Evolutionary conservation across 129 eudicot species (phyloP).

Genomic region (Lactuca saligna): DNA sequence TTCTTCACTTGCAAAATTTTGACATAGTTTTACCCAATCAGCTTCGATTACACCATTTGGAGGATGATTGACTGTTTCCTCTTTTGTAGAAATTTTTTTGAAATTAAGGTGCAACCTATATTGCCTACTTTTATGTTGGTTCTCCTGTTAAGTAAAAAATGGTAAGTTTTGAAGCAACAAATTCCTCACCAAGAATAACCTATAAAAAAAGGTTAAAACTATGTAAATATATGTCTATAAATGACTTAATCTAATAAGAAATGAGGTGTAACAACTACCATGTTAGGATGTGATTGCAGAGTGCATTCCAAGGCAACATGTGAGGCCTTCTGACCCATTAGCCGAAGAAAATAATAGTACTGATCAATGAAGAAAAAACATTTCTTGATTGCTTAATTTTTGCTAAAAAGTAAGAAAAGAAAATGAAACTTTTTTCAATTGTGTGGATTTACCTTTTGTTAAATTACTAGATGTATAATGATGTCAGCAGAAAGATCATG

Average conservation of each 20-base stretch:
- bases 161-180: constrained; percentile 84
- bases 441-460: constrained; percentile 65
- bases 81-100: neutral
- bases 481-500: constrained; percentile 95
- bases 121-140: neutral
- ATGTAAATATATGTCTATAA: neutral
- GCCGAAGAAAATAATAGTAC: constrained; percentile 91
- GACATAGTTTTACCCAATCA: neutral
- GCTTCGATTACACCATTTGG: neutral
- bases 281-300: constrained; percentile 95
- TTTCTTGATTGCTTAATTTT: constrained; percentile 15
- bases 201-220: constrained; percentile 18
- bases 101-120: neutral
- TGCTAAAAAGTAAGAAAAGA: constrained; percentile 8
- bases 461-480: too few relatives aligned
- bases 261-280: constrained; percentile 44
- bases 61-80: neutral
- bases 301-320: constrained; percentile 98
- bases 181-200: constrained; percentile 98
- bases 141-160: constrained; percentile 85
- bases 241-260: neutral
- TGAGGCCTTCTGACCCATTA: constrained; percentile 96
- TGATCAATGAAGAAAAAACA: constrained; percentile 25
- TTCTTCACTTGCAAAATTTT: neutral
- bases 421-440: neutral